phyloP scores from a whole-genome alignment of 495 filamentous ascomycete species.

The Hyaloscypha hepaticicola region DNA sequence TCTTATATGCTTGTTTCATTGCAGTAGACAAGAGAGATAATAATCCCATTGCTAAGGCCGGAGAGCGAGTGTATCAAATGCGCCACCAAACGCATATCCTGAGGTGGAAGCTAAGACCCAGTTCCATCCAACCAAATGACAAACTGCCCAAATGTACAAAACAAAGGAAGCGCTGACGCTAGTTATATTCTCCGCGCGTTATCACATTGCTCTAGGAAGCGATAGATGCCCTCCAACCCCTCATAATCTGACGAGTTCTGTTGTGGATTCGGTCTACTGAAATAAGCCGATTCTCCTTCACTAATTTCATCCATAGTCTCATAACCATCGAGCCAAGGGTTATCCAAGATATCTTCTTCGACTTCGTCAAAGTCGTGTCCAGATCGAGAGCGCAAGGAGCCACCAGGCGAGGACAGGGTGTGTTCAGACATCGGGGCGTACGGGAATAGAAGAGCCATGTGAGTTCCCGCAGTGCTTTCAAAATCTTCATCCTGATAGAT shows the following conservation, averaged over 20 bases:
- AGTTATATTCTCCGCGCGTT: slow-evolving; percentile 44
- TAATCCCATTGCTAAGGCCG: neutral
- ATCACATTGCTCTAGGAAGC: slow-evolving; percentile 86
- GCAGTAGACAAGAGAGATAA: neutral
- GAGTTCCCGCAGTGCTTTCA: slow-evolving; percentile 55
- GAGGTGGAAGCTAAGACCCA: neutral
- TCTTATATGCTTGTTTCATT: neutral
- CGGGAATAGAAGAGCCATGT: slow-evolving; percentile 79
- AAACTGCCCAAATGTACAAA: neutral
- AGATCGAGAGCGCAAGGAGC: slow-evolving; percentile 43
- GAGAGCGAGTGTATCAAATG: slow-evolving; percentile 9
- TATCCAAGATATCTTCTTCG: slow-evolving; percentile 43
- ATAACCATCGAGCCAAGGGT: slow-evolving; percentile 53
- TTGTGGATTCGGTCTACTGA: slow-evolving; percentile 46
- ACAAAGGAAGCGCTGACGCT: neutral
- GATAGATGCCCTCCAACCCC: slow-evolving; percentile 81
- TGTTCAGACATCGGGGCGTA: slow-evolving; percentile 68
- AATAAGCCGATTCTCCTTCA: slow-evolving; percentile 44
- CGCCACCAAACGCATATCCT: neutral
- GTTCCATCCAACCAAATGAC: neutral
- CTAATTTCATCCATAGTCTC: slow-evolving; percentile 52
- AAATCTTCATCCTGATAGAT: slow-evolving; percentile 79
- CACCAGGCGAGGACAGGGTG: slow-evolving; percentile 42
- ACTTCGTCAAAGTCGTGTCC: slow-evolving; percentile 36
- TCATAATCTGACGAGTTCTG: slow-evolving; percentile 59